These are phyloP conservation scores for Helotiales sp. DNA, from an alignment of 2,329 filamentous ascomycete genomes.

Conservation along the genomic window DNA sequence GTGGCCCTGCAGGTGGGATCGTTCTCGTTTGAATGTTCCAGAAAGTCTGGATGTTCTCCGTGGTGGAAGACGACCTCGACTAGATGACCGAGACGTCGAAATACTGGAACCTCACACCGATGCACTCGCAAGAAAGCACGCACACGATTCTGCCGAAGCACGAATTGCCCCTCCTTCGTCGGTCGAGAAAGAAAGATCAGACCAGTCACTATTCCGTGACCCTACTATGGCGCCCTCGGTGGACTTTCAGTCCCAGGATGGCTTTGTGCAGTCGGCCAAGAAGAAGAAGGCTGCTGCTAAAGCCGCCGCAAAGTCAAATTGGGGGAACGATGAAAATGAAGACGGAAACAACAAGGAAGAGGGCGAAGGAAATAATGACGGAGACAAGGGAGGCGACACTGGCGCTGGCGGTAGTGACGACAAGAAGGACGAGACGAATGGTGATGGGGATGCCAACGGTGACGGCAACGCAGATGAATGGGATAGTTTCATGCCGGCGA, in stretches of 20 bases:
- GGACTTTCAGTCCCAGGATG: conserved; percentile 57
- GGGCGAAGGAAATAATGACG: conserved; percentile 37
- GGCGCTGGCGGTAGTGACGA: conserved; percentile 37
- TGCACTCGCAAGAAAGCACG: conserved; percentile 29
- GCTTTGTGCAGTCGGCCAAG: conserved; percentile 54
- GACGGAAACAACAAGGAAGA: conserved; percentile 45
- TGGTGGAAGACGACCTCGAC: conserved; percentile 12
- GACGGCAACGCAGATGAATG: conserved; percentile 49
- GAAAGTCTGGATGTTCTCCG: conserved; percentile 17
- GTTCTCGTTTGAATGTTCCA: conserved; percentile 25
- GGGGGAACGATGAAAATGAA: conserved; percentile 47
- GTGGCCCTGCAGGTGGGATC: conserved; percentile 29
- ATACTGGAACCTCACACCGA: conserved; percentile 28
- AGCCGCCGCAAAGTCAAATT: conserved; percentile 45
- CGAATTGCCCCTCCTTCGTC: conserved; percentile 23
- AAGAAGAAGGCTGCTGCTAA: conserved; percentile 43
- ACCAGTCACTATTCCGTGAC: conserved; percentile 44
- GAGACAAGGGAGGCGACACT: conserved; percentile 37
- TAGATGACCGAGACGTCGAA: conserved; percentile 19
- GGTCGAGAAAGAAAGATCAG: conserved; percentile 15
- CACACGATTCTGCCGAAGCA: conserved; percentile 23
- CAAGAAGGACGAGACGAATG: conserved; percentile 38
- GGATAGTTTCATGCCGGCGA: conserved; percentile 46
- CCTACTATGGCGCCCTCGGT: conserved; percentile 48
- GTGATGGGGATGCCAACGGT: conserved; percentile 36